Conservation (phyloP, 805 yeast genomes). For the Metschnikowia dekortorum region DNA sequence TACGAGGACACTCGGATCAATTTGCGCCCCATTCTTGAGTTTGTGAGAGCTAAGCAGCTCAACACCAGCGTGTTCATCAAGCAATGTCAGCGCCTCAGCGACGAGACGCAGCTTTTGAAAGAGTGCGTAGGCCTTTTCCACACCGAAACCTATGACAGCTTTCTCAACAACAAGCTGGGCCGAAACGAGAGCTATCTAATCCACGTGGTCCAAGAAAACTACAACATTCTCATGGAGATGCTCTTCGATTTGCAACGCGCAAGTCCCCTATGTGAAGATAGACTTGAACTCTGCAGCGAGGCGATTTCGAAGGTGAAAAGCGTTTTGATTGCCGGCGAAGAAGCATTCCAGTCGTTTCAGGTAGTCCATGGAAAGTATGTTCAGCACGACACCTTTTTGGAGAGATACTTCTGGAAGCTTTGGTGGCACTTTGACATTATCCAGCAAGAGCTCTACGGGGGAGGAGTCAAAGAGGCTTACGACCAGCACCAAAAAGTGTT, state of each 20-base stretch:
- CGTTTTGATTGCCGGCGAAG: not conserved
- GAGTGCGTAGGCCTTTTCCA: not conserved
- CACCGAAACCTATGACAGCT: not conserved
- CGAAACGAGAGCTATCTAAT: not conserved
- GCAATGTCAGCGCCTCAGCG: conserved; percentile 1
- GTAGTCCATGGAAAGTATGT: not conserved
- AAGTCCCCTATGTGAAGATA: not conserved
- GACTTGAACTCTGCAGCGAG: not conserved
- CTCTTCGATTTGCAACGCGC: not conserved
- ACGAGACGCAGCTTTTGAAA: conserved; percentile 1
- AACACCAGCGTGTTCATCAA: conserved; percentile 6
- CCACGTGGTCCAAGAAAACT: not conserved
- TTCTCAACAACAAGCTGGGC: not conserved
- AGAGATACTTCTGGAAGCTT: conserved; percentile 6
- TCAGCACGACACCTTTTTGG: conserved; percentile 1
- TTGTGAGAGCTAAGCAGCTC: conserved; percentile 4
- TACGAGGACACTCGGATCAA: conserved; percentile 1
- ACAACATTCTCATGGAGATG: not conserved
- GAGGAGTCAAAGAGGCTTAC: not conserved
- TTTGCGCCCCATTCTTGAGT: not conserved
- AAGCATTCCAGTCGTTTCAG: not conserved
- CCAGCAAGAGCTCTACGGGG: not conserved
- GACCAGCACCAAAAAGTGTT: not conserved
- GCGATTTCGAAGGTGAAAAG: not conserved
- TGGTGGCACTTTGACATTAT: conserved; percentile 8